Base-by-base conservation (phyloP, 257 asterid species). In the Capsicum baccatum region DNA sequence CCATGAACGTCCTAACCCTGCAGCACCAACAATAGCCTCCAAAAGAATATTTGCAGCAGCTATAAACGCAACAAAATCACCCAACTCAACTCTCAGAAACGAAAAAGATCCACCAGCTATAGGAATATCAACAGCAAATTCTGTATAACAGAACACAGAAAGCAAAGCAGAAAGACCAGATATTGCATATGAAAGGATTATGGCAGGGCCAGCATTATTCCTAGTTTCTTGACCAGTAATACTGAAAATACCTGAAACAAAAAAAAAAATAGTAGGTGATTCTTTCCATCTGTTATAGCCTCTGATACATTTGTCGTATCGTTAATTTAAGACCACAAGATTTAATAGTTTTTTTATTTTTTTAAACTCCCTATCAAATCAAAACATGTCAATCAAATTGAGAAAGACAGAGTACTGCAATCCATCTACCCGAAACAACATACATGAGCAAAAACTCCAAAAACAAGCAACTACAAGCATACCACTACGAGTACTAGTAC, bases 1-100 rank as follows among this genome's bases (percentile, higher is more conserved):
- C 99, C 99, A 96, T 0, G 99, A 92, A 7, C 99, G 93, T 14
- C 99, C 98, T 83, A 94, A 88, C 4, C 99, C 99, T 16, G 99
- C 99, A 48, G 99, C 94, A 35, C 98, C 98, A 0, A 96, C 98
- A 66, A 96, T 88, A 8, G 95, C 98, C 69, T 96, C 98, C 15
- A 96, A 83, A 39, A 96, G 39, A 62, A 96, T 95, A 66, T 96
- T 96, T 0, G 96, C 98, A 35, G 98, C 98, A 54, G 99, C 99
- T 47, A 96, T 92, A 35, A 90, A 96, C 4, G 99, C 98, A 35
- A 94, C 71, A 71, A 96, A 96, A 90, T 96, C 99, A 56, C 99
- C 99, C 90, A 94, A 90, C 44, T 96, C 99, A 2, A 96, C 62
- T 7, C 99, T 93, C 16, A 96, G 94, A 85, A 88, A 96, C 0